Conservation (phyloP, 1,284 basidiomycete genomes). For the Fomitopsis betulina region DNA sequence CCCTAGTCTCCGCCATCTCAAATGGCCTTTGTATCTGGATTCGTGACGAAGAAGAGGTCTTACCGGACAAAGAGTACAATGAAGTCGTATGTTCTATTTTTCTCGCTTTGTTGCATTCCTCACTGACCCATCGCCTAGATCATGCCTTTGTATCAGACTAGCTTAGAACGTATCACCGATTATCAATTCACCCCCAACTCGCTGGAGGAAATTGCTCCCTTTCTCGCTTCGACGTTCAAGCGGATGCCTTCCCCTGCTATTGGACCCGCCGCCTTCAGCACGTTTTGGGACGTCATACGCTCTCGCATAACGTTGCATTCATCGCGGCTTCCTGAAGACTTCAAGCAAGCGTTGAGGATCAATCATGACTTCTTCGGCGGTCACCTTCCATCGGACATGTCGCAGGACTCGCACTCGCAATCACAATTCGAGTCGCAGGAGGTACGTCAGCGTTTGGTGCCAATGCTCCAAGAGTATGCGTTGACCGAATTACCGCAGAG, state of each 20-base stretch:
- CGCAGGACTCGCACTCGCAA: conserved; percentile 12
- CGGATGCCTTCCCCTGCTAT: conserved; percentile 40
- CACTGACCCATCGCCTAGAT: conserved; percentile 30
- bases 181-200: conserved; percentile 34
- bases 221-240: conserved; percentile 44
- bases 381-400: conserved; percentile 7
- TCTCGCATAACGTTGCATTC: conserved; percentile 7
- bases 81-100: conserved; percentile 35
- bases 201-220: conserved; percentile 34
- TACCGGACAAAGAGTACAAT: conserved; percentile 42
- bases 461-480: background rate
- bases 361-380: conserved; percentile 14
- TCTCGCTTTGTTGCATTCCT: background rate
- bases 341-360: conserved; percentile 15
- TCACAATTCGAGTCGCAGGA: conserved; percentile 5
- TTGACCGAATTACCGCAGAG: background rate
- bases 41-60: conserved; percentile 36
- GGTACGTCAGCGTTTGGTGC: background rate
- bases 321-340: conserved; percentile 12
- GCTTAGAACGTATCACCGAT: conserved; percentile 33
- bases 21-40: conserved; percentile 47
- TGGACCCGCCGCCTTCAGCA: conserved; percentile 43
- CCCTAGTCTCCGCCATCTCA: conserved; percentile 32
- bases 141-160: conserved; percentile 38
- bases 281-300: conserved; percentile 15